phyloP scores from a whole-genome alignment of 352 stramenopile species.

The Pythium catenulatum region DNA sequence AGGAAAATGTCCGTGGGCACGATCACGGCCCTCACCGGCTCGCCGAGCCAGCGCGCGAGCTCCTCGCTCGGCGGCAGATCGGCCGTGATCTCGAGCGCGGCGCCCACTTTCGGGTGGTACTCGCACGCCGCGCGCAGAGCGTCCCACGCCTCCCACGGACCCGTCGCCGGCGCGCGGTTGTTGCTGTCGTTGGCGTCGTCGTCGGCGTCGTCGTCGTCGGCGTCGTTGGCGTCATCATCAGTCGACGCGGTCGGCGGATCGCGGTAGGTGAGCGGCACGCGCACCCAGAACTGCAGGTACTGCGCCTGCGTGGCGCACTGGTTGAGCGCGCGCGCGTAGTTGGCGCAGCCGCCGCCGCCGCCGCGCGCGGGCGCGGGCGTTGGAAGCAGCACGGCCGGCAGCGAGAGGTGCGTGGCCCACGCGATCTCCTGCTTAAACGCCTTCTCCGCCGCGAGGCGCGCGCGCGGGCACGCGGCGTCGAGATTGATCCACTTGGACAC shows the following conservation, averaged over 20 bases:
- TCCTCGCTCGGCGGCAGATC: conserved; percentile 83
- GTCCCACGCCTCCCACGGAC: conserved; percentile 89
- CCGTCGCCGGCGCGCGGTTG: too few relatives aligned
- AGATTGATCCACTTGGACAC: conserved; percentile 91
- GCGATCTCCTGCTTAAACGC: conserved; percentile 95
- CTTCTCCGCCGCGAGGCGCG: conserved; percentile 80
- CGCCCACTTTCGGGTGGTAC: conserved; percentile 87
- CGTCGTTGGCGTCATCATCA: too few relatives aligned
- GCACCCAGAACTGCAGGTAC: conserved; percentile 95
- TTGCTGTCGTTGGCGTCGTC: conserved; percentile 50
- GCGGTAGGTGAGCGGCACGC: conserved; percentile 80
- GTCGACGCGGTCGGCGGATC: conserved; percentile 38
- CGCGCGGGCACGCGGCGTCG: conserved; percentile 68
- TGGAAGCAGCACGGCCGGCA: conserved; percentile 96
- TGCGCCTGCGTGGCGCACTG: conserved; percentile 83
- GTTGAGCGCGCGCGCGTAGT: conserved; percentile 94
- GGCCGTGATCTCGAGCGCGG: conserved; percentile 92
- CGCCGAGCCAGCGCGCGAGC: conserved; percentile 91
- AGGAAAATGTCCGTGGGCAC: conserved; percentile 96
- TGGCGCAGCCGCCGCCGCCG: conserved; percentile 73
- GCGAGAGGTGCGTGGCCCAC: conserved; percentile 97
- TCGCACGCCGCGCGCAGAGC: conserved; percentile 89
- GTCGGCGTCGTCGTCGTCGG: conserved; percentile 18
- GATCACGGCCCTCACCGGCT: conserved; percentile 93
- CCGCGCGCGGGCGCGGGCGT: too few relatives aligned